Percentiles rank a stretch among this genome's conserved stretches.
Evolutionary conservation across 1,284 basidiomycete species (phyloP).

Genomic region (Puccinia coronata): DNA sequence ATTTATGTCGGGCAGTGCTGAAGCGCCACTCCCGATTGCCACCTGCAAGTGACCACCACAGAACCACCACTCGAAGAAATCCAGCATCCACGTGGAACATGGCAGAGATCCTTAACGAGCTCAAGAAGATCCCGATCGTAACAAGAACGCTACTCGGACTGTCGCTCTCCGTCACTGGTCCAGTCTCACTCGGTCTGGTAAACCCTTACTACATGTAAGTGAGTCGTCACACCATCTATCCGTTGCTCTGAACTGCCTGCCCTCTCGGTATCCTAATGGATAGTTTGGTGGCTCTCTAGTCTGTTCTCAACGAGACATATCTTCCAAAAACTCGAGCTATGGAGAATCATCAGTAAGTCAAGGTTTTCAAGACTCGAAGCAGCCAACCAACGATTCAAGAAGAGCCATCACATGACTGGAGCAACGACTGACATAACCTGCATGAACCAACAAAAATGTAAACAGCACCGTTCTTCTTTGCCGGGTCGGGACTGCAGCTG

Average conservation of each 20-base stretch:
- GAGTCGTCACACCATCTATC: conserved; percentile 6
- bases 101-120: conserved; percentile 41
- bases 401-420: not conserved
- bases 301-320: conserved; percentile 41
- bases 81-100: not conserved
- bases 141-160: conserved; percentile 40
- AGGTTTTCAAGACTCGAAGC: too few relatives aligned
- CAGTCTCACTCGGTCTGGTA: conserved; percentile 40
- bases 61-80: not conserved
- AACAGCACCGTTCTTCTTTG: conserved; percentile 50
- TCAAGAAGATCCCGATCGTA: conserved; percentile 47
- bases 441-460: not conserved
- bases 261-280: not conserved
- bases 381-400: too few relatives aligned
- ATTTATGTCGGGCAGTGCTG: too few relatives aligned
- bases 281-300: not conserved
- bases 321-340: conserved; percentile 38
- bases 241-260: not conserved
- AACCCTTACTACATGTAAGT: conserved; percentile 50
- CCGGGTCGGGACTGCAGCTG: conserved; percentile 48
- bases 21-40: too few relatives aligned
- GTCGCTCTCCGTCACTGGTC: conserved; percentile 44
- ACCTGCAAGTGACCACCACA: too few relatives aligned
- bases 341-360: conserved; percentile 47
- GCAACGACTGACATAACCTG: not conserved